Evolutionary conservation across 2,329 filamentous ascomycete genomes (phyloP).

Genomic region (Colletotrichum theobromicola): DNA sequence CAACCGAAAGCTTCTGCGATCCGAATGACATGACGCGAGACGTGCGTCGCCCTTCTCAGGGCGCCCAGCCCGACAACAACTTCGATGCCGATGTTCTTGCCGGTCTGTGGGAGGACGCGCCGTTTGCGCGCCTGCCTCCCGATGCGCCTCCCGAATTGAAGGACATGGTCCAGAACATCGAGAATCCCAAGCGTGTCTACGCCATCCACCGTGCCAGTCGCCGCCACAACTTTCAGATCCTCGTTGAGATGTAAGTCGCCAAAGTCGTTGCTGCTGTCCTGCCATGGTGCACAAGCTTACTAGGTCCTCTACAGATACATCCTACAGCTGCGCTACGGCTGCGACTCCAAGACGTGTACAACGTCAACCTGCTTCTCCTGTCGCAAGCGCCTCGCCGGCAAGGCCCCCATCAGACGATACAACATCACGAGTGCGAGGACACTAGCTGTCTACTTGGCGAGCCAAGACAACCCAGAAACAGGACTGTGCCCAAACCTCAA

Average conservation of each 20-base stretch:
- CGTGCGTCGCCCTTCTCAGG: slow-evolving; percentile 38
- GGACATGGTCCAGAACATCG: slow-evolving; percentile 60
- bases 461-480: slow-evolving; percentile 76
- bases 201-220: slow-evolving; percentile 65
- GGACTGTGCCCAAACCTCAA: slow-evolving; percentile 67
- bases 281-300: slow-evolving; percentile 14
- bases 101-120: slow-evolving; percentile 63
- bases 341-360: slow-evolving; percentile 69
- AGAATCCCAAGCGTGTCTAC: slow-evolving; percentile 67
- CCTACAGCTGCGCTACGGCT: slow-evolving; percentile 82
- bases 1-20: slow-evolving; percentile 13
- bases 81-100: slow-evolving; percentile 56
- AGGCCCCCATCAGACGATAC: slow-evolving; percentile 76
- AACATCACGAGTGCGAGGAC: slow-evolving; percentile 83
- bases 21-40: slow-evolving; percentile 57
- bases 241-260: slow-evolving; percentile 67
- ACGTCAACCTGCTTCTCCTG: slow-evolving; percentile 84
- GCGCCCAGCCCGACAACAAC: slow-evolving; percentile 33
- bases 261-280: not conserved
- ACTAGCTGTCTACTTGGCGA: slow-evolving; percentile 80
- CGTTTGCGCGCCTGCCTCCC: slow-evolving; percentile 62
- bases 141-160: slow-evolving; percentile 66
- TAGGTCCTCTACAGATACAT: slow-evolving; percentile 65
- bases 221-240: slow-evolving; percentile 67
- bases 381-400: slow-evolving; percentile 69